phyloP scores from a whole-genome alignment of 305 asterid genomes.

The Euphrasia arctica region DNA sequence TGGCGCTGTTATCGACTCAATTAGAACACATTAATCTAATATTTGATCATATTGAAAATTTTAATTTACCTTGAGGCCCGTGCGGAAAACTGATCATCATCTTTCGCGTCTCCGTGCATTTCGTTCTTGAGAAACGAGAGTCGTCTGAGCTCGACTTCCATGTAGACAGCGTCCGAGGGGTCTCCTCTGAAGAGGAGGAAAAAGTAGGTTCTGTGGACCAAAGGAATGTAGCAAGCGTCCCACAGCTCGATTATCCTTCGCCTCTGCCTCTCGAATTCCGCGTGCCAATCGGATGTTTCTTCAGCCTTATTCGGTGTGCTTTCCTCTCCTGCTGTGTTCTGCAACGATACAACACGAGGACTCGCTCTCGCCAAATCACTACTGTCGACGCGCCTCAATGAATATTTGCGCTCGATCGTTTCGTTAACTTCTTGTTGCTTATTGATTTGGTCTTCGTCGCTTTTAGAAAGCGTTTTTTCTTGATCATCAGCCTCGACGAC shows the following conservation, averaged over 20 bases:
- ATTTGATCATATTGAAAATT: too few species aligned
- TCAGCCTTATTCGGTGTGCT: slow-evolving; percentile 22
- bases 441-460: slow-evolving; percentile 28
- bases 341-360: slow-evolving; percentile 3
- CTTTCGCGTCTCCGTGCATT: slow-evolving; percentile 34
- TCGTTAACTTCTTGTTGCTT: slow-evolving; percentile 19
- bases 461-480: slow-evolving; percentile 21
- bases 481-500: slow-evolving; percentile 30
- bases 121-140: slow-evolving; percentile 63
- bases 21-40: background rate
- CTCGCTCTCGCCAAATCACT: slow-evolving; percentile 34
- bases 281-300: slow-evolving; percentile 43
- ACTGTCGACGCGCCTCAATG: slow-evolving; percentile 31
- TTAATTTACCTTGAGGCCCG: slow-evolving; percentile 47
- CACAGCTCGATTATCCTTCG: slow-evolving; percentile 71
- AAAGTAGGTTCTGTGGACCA: slow-evolving; percentile 80
- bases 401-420: slow-evolving; percentile 25
- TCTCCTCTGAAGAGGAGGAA: slow-evolving; percentile 83
- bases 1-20: slow-evolving; percentile 28
- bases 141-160: slow-evolving; percentile 93
- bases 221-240: slow-evolving; percentile 66
- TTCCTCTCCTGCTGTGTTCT: slow-evolving; percentile 35
- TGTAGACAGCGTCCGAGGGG: slow-evolving; percentile 78
- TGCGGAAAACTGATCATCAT: slow-evolving; percentile 28
- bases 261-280: slow-evolving; percentile 70